These are phyloP conservation scores for Aureobasidium vineae DNA, from an alignment of 2,329 filamentous ascomycete genomes.

Conservation along the genomic window DNA sequence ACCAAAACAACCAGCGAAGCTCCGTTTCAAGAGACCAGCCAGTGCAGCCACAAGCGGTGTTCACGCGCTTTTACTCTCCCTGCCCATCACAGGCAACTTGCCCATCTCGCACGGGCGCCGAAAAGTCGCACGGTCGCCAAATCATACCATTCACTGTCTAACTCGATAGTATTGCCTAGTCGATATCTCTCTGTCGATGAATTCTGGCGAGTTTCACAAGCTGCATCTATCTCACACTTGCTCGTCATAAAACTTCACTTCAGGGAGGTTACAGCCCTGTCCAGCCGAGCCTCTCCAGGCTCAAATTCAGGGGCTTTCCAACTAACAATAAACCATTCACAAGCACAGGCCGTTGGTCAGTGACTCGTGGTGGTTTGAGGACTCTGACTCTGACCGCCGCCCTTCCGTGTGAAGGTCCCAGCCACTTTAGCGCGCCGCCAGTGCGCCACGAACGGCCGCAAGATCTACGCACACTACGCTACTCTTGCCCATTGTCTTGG, in stretches of 20 bases:
- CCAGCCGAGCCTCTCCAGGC: neutral
- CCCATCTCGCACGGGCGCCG: conserved; percentile 1
- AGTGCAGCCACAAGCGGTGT: conserved; percentile 9
- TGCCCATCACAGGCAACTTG: conserved; percentile 1
- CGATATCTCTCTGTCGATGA: neutral
- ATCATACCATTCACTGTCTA: conserved; percentile 1
- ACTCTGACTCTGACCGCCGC: conserved; percentile 8
- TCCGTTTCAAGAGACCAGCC: conserved; percentile 12
- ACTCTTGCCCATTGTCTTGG: conserved; percentile 10
- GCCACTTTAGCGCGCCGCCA: conserved; percentile 6
- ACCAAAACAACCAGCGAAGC: neutral
- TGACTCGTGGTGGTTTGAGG: conserved; percentile 13
- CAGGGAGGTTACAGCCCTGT: neutral
- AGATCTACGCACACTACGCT: conserved; percentile 17
- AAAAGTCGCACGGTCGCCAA: neutral
- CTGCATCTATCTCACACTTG: conserved; percentile 3
- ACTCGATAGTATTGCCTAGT: neutral
- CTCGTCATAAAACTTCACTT: neutral
- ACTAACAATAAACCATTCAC: conserved; percentile 15
- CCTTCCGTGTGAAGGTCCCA: conserved; percentile 10
- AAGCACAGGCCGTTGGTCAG: conserved; percentile 2
- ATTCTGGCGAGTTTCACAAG: conserved; percentile 11
- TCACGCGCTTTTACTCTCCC: neutral
- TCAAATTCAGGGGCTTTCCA: conserved; percentile 3
- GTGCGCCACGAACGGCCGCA: conserved; percentile 20